Evolutionary conservation across 2,329 filamentous ascomycete species (phyloP), one percentile per base, ranked within the genome.

Genomic region (Paracoccidioides brasiliensis): DNA sequence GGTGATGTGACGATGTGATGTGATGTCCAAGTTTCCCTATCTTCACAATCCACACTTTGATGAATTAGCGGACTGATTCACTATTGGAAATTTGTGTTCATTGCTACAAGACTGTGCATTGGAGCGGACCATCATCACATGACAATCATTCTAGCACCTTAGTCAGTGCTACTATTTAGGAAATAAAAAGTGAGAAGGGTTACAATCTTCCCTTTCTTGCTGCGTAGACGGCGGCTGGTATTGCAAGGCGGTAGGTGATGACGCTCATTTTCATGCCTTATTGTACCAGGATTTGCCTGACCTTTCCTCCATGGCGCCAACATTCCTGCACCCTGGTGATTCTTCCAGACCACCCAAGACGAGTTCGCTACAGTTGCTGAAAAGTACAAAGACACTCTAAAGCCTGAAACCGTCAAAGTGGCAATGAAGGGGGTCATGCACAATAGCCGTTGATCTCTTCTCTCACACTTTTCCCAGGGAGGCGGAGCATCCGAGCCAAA

Each of bases 331-430:
- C 12, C 12, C 1, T 44, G 42, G 42, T 44, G 42, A 44, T 44
- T 52, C 41, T 52, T 35, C 50, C 50, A 52, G 35, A 52, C 10
- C 33, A 43, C 28, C 37, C 50, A 52, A 52, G 32, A 40, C 37
- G 50, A 52, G 50, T 52, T 52, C 22, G 2, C 22, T 22, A 22
- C 22, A 22, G 22, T 22, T 22, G 50, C 50, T 52, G 50, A 52
- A 52, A 41, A 52, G 50, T 52, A 52, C 50, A 52, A 52, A 43
- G 50, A 52, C 50, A 52, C 50, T 52, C 40, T 52, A 37, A 52
- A 52, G 40, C 37, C 33, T n/a, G 50, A 52, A 35, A 52, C 37
- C 40, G 15, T 52, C 50, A 52, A 28, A 52, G 50, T 52, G 50
- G 50, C 15, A 33, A 52, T 52, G 50, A 52, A 52, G 50, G 32